phyloP scores from a whole-genome alignment of 495 filamentous ascomycete species.

The Aspergillus homomorphus region DNA sequence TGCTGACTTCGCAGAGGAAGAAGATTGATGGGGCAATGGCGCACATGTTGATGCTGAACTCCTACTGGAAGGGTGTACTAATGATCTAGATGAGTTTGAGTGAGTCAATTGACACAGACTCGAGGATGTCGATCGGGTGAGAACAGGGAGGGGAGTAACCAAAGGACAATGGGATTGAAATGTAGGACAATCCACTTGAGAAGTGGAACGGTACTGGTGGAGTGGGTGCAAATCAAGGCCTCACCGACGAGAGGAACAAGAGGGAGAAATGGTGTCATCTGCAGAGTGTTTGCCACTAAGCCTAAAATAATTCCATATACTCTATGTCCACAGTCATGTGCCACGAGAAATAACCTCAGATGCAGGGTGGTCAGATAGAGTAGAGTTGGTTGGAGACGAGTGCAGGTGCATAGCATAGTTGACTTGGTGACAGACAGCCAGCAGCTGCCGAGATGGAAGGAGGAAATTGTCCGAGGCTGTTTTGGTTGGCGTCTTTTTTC shows the following conservation, averaged over 20 bases:
- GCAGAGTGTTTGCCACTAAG: background rate
- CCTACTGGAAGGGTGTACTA: no score
- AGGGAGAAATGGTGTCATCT: background rate
- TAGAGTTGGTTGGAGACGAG: background rate
- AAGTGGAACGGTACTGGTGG: constrained; percentile 2
- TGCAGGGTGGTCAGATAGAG: background rate
- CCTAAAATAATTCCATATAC: no score
- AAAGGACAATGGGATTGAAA: background rate
- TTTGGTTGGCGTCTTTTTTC: constrained; percentile 4
- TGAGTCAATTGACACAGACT: background rate
- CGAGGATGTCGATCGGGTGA: background rate
- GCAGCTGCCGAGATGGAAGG: background rate
- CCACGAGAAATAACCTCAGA: background rate
- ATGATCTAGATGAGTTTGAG: no score
- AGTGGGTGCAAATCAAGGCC: background rate
- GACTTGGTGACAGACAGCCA: background rate
- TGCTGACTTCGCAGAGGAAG: background rate
- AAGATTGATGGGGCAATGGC: background rate
- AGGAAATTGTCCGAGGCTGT: background rate
- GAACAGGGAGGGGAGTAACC: background rate
- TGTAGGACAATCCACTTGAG: background rate
- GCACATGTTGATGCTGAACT: background rate
- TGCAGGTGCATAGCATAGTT: background rate
- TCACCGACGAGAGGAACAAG: background rate
- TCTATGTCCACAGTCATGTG: no score